phyloP scores from a whole-genome alignment of 345 rosid species.

The Gossypium rotundifolium region DNA sequence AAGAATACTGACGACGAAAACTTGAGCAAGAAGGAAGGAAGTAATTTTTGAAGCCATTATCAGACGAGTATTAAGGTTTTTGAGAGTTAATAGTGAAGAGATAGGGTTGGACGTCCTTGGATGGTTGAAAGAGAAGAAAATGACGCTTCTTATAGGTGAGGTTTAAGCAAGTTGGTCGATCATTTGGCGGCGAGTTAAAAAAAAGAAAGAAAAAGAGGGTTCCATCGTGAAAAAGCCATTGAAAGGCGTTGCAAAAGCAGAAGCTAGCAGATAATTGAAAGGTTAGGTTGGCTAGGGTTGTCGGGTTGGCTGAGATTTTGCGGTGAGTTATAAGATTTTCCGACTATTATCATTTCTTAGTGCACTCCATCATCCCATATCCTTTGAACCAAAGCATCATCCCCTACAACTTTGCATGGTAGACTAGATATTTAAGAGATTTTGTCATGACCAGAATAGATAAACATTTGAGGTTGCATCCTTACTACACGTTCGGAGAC shows the following conservation, averaged over 20 bases:
- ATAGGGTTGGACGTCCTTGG: neutral
- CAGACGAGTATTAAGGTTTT: neutral
- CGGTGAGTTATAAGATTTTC: slow-evolving; percentile 1
- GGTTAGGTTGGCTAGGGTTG: neutral
- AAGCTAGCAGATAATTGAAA: neutral
- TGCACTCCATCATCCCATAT: too few species aligned
- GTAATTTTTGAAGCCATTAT: slow-evolving; percentile 23
- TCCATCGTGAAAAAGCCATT: neutral
- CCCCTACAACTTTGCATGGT: too few species aligned
- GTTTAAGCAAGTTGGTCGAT: slow-evolving; percentile 23
- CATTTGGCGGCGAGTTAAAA: slow-evolving; percentile 28
- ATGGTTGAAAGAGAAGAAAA: slow-evolving; percentile 10
- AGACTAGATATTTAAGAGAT: too few species aligned
- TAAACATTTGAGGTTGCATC: too few species aligned
- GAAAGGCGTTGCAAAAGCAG: neutral
- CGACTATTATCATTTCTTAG: neutral
- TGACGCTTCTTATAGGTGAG: slow-evolving; percentile 20
- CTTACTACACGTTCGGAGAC: too few species aligned
- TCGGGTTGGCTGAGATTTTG: neutral
- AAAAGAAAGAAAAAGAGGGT: slow-evolving; percentile 1
- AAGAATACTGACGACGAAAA: slow-evolving; percentile 23
- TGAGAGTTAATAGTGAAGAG: neutral
- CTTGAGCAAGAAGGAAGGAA: slow-evolving; percentile 19
- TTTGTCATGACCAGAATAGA: too few species aligned
- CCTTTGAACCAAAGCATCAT: too few species aligned